These are phyloP conservation scores for Monosporascus cannonballus DNA, from an alignment of 2,329 filamentous ascomycete species.

Conservation along the genomic window DNA sequence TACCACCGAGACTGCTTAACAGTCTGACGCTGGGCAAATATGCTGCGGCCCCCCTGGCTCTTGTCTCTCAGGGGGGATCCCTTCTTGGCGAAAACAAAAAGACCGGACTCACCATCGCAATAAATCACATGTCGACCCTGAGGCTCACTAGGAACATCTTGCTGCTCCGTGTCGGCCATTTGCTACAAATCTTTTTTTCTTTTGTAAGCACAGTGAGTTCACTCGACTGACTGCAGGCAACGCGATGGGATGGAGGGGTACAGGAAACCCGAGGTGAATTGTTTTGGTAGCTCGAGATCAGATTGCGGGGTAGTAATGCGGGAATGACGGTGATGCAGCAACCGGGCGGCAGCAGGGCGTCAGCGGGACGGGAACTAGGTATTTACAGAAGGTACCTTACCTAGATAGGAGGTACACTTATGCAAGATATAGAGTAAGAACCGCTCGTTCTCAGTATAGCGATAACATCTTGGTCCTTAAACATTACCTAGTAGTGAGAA, in stretches of 20 bases:
- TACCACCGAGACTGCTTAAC: neutral
- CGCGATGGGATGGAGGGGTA: neutral
- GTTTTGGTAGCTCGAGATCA: too few relatives aligned
- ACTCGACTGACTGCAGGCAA: neutral
- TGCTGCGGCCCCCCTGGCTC: neutral
- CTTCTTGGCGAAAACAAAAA: constrained; percentile 4
- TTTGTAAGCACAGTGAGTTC: too few relatives aligned
- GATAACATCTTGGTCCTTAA: too few relatives aligned
- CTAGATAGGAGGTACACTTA: neutral
- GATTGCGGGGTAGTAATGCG: too few relatives aligned
- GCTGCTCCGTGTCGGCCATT: constrained; percentile 50
- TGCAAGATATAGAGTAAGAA: too few relatives aligned
- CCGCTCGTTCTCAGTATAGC: too few relatives aligned
- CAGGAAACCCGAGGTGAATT: too few relatives aligned
- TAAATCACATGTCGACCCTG: constrained; percentile 48
- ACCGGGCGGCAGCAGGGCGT: neutral
- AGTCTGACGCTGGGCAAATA: neutral
- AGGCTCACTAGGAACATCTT: constrained; percentile 38
- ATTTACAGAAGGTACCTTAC: neutral
- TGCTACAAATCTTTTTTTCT: neutral
- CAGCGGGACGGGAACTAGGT: neutral
- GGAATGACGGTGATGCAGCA: neutral
- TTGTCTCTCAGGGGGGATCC: neutral
- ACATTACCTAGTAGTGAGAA: too few relatives aligned
- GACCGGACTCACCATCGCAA: constrained; percentile 46